Evolutionary conservation across 148 eudicot species (phyloP), one percentile per base, ranked within the genome.

Genomic region (Rhododendron griersonianum): DNA sequence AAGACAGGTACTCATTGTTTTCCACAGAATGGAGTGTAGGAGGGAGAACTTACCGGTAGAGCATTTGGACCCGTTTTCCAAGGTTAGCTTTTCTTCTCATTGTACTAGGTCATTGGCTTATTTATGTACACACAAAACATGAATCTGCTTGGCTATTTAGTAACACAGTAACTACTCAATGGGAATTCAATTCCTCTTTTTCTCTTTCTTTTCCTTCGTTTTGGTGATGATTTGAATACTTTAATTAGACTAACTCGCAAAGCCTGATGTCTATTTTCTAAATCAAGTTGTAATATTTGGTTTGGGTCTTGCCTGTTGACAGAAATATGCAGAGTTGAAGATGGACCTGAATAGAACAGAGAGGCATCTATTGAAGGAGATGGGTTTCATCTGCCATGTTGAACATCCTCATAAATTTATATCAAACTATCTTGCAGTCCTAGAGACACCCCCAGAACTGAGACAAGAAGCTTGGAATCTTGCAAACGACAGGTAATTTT

Each of bases 401-500:
- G 98, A 96, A 87, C 98, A 96, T 87, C 98, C 98, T 48, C 98
- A 96, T 86, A 96, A 96, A 88, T 96, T 96, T 79, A 96, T 96
- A 87, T 96, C 98, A 55, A 96, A 96, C 84, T 96, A 96, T 86
- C 94, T 96, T 87, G 98, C 94, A 39, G 90, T 92, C 41, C 96
- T 93, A 57, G 98, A 87, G 81, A 92, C 95, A 14, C 95, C 96
- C 28, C 81, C 86, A 50, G 96, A 94, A 86, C 85, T 96, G 86
- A 93, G 94, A 88, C 98, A 96, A 87, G 95, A 96, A 82, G 98
- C 98, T 84, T 96, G 98, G 98, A 96, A 96, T 93, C 95, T 96
- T 67, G 98, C 98, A 78, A 96, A 96, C 85, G 98, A 96, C 33
- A 96, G 98, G 98, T 96, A 83, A 65, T 7, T 83, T 67, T 14